phyloP scores from a whole-genome alignment of 768 basidiomycete species.

The Kondoa malvinella region DNA sequence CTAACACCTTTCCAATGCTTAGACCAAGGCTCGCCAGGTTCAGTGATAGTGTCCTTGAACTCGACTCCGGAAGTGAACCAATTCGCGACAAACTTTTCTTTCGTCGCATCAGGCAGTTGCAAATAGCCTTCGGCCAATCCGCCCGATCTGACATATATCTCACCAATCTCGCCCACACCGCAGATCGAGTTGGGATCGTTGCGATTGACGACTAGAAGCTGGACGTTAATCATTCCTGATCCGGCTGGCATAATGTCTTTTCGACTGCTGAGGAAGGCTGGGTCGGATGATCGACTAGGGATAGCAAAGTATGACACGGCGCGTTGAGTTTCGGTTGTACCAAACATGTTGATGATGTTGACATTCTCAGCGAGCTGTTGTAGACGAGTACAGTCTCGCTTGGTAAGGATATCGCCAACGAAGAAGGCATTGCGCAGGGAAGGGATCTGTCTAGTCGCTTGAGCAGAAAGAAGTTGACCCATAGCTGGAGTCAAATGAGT shows the following conservation, averaged over 20 bases:
- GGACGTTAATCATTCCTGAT: constrained; percentile 92
- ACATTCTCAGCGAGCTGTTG: constrained; percentile 85
- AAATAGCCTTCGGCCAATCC: constrained; percentile 91
- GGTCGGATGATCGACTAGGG: constrained; percentile 62
- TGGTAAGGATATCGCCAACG: constrained; percentile 96
- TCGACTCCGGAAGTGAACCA: constrained; percentile 56
- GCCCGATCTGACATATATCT: constrained; percentile 93
- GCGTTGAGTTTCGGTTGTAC: constrained; percentile 96
- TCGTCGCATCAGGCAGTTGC: constrained; percentile 53
- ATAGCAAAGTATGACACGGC: constrained; percentile 95
- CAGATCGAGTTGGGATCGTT: constrained; percentile 67
- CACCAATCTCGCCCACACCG: constrained; percentile 88
- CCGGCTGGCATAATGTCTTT: constrained; percentile 98
- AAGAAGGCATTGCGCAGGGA: constrained; percentile 83
- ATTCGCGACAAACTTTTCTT: constrained; percentile 82
- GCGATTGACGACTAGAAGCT: constrained; percentile 87
- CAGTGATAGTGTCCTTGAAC: constrained; percentile 55
- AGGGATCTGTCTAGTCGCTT: constrained; percentile 64
- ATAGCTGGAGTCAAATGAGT: constrained; percentile 97
- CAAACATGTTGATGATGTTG: constrained; percentile 97
- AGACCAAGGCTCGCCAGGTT: constrained; percentile 50
- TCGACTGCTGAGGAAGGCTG: constrained; percentile 77
- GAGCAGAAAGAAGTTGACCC: constrained; percentile 92
- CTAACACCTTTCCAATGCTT: constrained; percentile 84
- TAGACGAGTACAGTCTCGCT: constrained; percentile 85